These are phyloP conservation scores for Dorcoceras hygrometricum DNA, from an alignment of 257 asterid species.

Conservation along the genomic window DNA sequence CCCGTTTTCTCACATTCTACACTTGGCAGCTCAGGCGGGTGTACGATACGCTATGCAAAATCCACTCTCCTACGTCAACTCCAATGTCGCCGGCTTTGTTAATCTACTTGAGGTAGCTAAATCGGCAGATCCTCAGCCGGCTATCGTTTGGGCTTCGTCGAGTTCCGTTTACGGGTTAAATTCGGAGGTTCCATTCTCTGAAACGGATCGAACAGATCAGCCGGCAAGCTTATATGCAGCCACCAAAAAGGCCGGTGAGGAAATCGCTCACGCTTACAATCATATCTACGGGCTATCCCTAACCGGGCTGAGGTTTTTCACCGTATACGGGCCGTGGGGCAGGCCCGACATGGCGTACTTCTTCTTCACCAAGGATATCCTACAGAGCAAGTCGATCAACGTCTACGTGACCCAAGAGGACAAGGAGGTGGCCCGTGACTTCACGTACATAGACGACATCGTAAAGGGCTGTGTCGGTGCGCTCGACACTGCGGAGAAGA, in stretches of 20 bases:
- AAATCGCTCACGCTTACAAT: conserved; percentile 83
- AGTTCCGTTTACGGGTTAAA: conserved; percentile 87
- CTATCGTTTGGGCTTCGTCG: conserved; percentile 91
- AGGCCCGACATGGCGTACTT: conserved; percentile 96
- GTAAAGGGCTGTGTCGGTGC: conserved; percentile 91
- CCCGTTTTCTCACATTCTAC: conserved; percentile 72
- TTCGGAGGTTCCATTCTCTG: conserved; percentile 73
- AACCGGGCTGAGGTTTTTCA: conserved; percentile 87
- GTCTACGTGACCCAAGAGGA: conserved; percentile 68
- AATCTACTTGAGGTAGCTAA: conserved; percentile 70
- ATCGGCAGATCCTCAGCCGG: conserved; percentile 86
- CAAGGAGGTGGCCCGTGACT: conserved; percentile 98
- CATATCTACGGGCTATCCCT: conserved; percentile 79
- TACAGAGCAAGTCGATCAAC: conserved; percentile 63
- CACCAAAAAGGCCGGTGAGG: conserved; percentile 94
- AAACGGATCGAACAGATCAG: conserved; percentile 63
- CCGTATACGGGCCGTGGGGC: conserved; percentile 97
- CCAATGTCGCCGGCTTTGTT: conserved; percentile 87
- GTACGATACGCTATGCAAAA: conserved; percentile 98
- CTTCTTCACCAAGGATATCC: conserved; percentile 81
- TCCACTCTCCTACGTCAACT: conserved; percentile 65
- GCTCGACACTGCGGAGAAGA: conserved; percentile 94
- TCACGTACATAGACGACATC: conserved; percentile 88
- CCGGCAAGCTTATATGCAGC: conserved; percentile 97
- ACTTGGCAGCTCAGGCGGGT: conserved; percentile 94